These are phyloP conservation scores for Trichoderma gamsii DNA, from an alignment of 495 filamentous ascomycete species.

Conservation along the genomic window DNA sequence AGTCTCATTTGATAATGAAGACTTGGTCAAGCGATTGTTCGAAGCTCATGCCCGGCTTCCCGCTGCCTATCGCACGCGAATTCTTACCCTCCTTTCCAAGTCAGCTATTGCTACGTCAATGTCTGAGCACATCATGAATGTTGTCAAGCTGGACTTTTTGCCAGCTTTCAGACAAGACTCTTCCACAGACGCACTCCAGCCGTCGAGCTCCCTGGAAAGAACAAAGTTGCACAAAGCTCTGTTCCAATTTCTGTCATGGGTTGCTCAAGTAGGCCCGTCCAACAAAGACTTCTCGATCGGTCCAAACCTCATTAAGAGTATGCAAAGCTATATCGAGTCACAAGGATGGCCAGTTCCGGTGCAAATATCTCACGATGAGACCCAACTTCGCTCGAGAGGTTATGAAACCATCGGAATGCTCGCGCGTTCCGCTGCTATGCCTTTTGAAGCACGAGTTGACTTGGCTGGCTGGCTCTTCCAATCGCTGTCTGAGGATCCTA, in stretches of 20 bases:
- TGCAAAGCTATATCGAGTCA: conserved; percentile 67
- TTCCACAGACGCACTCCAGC: conserved; percentile 7
- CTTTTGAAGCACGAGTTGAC: conserved; percentile 45
- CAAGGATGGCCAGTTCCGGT: conserved; percentile 75
- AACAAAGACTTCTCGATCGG: conserved; percentile 55
- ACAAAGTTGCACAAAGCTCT: conserved; percentile 64
- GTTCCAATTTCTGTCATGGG: conserved; percentile 86
- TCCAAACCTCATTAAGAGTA: conserved; percentile 59
- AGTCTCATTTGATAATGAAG: conserved; percentile 64
- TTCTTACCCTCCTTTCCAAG: conserved; percentile 69
- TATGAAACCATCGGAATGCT: conserved; percentile 84
- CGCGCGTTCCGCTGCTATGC: conserved; percentile 48
- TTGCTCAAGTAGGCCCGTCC: conserved; percentile 64
- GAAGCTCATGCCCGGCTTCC: conserved; percentile 64
- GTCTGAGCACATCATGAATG: conserved; percentile 54
- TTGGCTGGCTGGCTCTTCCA: conserved; percentile 74
- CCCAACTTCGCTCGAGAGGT: conserved; percentile 62
- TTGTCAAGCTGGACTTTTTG: conserved; percentile 60
- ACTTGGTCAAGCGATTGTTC: conserved; percentile 58
- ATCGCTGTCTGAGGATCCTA: conserved; percentile 74
- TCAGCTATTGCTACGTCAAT: conserved; percentile 62
- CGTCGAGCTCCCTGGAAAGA: conserved; percentile 25
- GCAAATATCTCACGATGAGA: conserved; percentile 50
- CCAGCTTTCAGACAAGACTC: background rate
- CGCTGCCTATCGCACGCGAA: conserved; percentile 64